Conservation (phyloP, 2,329 filamentous ascomycete genomes). For the Amphichorda felina region DNA sequence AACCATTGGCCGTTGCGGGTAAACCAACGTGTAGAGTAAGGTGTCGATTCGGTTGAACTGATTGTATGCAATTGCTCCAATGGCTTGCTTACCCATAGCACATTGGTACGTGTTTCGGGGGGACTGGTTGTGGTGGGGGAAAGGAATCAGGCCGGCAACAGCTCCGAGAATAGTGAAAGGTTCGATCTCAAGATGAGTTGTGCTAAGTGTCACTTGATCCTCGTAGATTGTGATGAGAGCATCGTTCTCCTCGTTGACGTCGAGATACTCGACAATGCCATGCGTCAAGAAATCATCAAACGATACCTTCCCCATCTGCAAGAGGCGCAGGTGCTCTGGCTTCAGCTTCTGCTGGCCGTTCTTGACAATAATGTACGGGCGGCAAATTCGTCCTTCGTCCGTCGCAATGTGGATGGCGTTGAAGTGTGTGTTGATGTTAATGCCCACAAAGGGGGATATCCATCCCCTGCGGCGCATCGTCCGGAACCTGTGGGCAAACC, state of each 20-base stretch:
- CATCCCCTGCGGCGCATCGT: constrained; percentile 79
- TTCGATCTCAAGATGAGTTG: constrained; percentile 94
- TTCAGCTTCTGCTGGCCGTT: constrained; percentile 74
- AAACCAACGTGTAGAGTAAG: constrained; percentile 90
- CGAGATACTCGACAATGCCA: constrained; percentile 89
- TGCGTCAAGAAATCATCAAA: constrained; percentile 91
- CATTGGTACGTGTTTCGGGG: constrained; percentile 98
- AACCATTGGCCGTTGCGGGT: constrained; percentile 94
- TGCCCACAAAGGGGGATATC: constrained; percentile 92
- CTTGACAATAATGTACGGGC: constrained; percentile 91
- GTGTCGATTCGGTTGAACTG: constrained; percentile 97
- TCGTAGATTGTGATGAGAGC: constrained; percentile 87
- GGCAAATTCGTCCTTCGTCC: constrained; percentile 91
- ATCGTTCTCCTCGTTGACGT: constrained; percentile 98
- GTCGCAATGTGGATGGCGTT: constrained; percentile 90
- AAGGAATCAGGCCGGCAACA: constrained; percentile 91
- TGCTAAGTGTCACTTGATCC: constrained; percentile 66
- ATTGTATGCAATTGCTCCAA: constrained; percentile 95
- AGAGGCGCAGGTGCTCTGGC: constrained; percentile 62
- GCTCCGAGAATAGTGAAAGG: constrained; percentile 94
- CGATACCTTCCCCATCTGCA: constrained; percentile 72
- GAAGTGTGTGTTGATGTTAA: constrained; percentile 90
- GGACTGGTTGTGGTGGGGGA: constrained; percentile 97
- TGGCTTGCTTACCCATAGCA: constrained; percentile 99
- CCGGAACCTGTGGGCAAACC: constrained; percentile 76